These are phyloP conservation scores for Colletotrichum lini DNA, from an alignment of 2,329 filamentous ascomycete genomes.

Conservation along the genomic window DNA sequence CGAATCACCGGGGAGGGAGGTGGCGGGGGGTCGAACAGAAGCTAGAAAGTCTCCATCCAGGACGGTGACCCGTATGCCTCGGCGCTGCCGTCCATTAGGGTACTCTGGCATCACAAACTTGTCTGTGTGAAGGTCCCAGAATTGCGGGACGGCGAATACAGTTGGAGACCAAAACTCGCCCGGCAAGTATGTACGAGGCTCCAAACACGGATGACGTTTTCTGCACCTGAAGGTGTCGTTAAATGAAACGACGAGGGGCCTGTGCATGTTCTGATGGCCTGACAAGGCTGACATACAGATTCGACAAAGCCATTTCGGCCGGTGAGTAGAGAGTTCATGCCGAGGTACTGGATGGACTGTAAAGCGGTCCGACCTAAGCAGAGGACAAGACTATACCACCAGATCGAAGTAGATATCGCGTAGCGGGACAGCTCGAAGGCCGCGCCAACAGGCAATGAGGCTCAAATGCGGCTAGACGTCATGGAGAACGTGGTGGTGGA, in stretches of 20 bases:
- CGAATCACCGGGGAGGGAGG: neutral
- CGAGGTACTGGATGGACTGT: neutral
- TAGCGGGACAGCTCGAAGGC: constrained; percentile 20
- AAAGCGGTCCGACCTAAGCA: constrained; percentile 10
- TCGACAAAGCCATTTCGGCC: neutral
- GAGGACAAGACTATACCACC: neutral
- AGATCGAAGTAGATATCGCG: constrained; percentile 21
- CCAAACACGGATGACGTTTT: constrained; percentile 23
- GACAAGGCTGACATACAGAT: constrained; percentile 3
- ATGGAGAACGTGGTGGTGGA: constrained; percentile 29
- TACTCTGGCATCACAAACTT: constrained; percentile 2
- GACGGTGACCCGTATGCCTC: constrained; percentile 12
- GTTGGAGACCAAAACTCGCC: constrained; percentile 8
- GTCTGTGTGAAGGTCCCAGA: constrained; percentile 1
- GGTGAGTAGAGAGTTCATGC: neutral
- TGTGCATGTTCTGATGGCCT: constrained; percentile 1
- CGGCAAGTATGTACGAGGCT: neutral
- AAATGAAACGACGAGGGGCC: neutral
- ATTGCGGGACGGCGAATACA: constrained; percentile 7
- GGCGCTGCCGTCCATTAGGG: constrained; percentile 17
- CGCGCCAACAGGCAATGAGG: constrained; percentile 33
- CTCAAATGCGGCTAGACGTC: constrained; percentile 32
- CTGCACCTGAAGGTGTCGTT: neutral
- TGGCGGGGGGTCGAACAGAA: neutral
- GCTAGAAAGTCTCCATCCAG: neutral